Base-by-base conservation (phyloP, 345 rosid genomes). In the Lumnitzera littorea region DNA sequence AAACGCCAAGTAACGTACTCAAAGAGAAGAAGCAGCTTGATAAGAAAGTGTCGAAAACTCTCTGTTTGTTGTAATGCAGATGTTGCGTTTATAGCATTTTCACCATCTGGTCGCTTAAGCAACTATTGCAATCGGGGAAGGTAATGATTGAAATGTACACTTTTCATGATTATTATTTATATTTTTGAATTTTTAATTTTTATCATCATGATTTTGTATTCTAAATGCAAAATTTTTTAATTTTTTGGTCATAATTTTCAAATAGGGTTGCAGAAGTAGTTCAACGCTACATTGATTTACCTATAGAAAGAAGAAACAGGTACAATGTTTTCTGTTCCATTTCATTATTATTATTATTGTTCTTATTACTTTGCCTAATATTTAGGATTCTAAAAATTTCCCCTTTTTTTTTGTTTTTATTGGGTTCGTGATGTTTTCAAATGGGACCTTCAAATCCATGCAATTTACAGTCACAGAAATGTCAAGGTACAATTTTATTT, bases 201-300 rank as follows among this genome's bases (percentile, higher is more conserved):
- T 36, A 7, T 36, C 43, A 36, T 36, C 11, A 36, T 36, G 9
- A 36, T 36, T 36, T 36, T 36, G 10, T 36, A 50, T 0, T 8
- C 13, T n/a, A 49, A 13, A 11, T 49, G 55, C 27, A 20, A 20
- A 5, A 36, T 50, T 13, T 36, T 48, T 20, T 1, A 20, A 20
- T 20, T 25, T 54, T 13, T 20, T 27, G 16, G 25, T 23, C 27
- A 1, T 0, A 9, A 1, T 3, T 3, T 23, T 47, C 20, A n/a
- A 43, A 16, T 12, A 71, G 67, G 51, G 46, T 71, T 24, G 63
- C 61, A 56, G 67, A 61, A 56, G 27, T 70, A 2, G 15, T 70
- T n/a, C 46, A 55, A 43, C 62, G 69, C 16, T 70, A 65, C 60
- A 24, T 70, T 11, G 41, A 51, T 29, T 24, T 65, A 25, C 62